phyloP scores from a whole-genome alignment of 225 moss, liverwort and hornwort genomes.

The Physcomitrium patens region DNA sequence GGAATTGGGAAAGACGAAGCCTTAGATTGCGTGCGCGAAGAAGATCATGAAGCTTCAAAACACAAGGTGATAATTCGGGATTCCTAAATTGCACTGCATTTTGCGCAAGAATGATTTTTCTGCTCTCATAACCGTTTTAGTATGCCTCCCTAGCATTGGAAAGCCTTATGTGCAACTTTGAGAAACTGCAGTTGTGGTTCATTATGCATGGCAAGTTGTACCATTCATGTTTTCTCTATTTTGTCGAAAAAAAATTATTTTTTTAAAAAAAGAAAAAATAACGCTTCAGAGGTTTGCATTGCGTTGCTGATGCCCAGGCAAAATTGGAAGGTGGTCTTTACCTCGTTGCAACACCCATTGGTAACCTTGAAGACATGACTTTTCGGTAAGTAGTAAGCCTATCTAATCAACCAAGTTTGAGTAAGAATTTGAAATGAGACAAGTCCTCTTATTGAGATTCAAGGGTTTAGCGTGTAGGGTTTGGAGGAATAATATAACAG shows the following conservation, averaged over 20 bases:
- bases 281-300: not conserved
- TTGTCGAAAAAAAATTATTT: too few species aligned
- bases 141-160: not conserved
- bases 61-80: slow-evolving; percentile 28
- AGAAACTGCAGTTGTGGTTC: not conserved
- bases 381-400: slow-evolving; percentile 60
- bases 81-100: slow-evolving; percentile 1
- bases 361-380: slow-evolving; percentile 95
- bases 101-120: not conserved
- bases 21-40: slow-evolving; percentile 19
- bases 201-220: too few species aligned
- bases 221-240: too few species aligned
- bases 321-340: slow-evolving; percentile 84
- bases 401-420: not conserved
- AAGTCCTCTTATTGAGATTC: slow-evolving; percentile 7
- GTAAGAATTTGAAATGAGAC: slow-evolving; percentile 2
- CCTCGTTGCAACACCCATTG: slow-evolving; percentile 96
- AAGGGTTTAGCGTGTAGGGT: slow-evolving; percentile 31
- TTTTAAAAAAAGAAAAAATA: too few species aligned
- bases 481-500: not conserved
- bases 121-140: not conserved
- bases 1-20: slow-evolving; percentile 18
- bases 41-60: slow-evolving; percentile 28
- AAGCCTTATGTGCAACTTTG: not conserved
- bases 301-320: slow-evolving; percentile 45